Base-by-base conservation (phyloP, 345 rosid species). In the thale cress (Arabidopsis thaliana) region DNA sequence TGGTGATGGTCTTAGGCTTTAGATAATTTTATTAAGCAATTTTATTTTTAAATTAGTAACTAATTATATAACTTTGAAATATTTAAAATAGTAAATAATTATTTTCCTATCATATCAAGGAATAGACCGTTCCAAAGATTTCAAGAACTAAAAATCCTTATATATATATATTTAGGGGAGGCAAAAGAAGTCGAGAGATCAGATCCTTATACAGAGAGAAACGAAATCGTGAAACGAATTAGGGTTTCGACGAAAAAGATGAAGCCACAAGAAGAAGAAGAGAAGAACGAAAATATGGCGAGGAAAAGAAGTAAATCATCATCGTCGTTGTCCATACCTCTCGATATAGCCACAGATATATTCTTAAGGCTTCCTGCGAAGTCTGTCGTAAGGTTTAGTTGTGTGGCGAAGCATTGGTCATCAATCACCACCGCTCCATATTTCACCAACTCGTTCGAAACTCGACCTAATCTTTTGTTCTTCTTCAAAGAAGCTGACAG, bases 321-420 rank as follows among this genome's bases (percentile, higher is more conserved):
- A 42, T 23, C 57, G 3, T 11, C 20, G 0, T 46, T 5, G 6
- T 49, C 3, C 1, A 20, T 33, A 10, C 45, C 44, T 33, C 2
- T 33, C 20, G 45, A 34, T 65, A 4, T 49, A 33, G 12, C 22
- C 12, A 2, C 45, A 1, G 12, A 34, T 12, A 34, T 65, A 33
- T 25, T 48, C 22, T 33, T 8, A 49, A 34, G 4, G 70, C 44
- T 65, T 4, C 45, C 42, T 6, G 16, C 10, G 7, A 65, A 20
- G 5, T 48, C 57, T 7, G 16, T 65, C 2, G 3, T 4, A 20
- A 65, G 33, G 12, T 65, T 49, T 48, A 33, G 45, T 7, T 65
- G 22, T 5, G 57, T 65, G 7, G 48, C 57, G 12, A 48, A 48
- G 57, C 44, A 32, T 16, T 65, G 57, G 45, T 65, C 33, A 50